Percentiles rank a stretch among this genome's conserved stretches.
phyloP scores from a whole-genome alignment of 139 green algal genomes.

The Volvox reticuliferus region DNA sequence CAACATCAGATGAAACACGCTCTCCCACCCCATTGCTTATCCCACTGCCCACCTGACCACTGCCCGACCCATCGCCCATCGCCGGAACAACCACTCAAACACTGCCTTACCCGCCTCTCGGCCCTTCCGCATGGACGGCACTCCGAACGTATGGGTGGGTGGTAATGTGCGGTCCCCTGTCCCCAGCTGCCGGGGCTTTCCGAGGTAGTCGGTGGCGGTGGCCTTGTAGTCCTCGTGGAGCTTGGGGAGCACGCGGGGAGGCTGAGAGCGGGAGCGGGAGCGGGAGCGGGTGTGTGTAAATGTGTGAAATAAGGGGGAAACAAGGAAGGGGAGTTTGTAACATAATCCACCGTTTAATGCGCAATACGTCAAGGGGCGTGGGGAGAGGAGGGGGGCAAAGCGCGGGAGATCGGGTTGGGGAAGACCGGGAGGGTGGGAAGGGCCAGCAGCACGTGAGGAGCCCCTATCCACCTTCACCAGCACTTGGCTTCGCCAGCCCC shows the following conservation, averaged over 20 bases:
- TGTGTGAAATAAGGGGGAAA: no score
- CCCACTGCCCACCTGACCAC: not conserved
- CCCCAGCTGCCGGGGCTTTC: conserved; percentile 63
- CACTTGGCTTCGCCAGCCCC: no score
- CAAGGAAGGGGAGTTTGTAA: no score
- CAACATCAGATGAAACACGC: no score
- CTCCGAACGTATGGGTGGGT: conserved; percentile 69
- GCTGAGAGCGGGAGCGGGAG: conserved; percentile 26
- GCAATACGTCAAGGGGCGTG: no score
- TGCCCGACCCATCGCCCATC: not conserved
- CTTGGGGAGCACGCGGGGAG: conserved; percentile 55
- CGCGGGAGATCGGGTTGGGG: no score
- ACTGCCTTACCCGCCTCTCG: conserved; percentile 17
- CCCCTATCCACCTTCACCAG: no score
- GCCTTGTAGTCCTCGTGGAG: conserved; percentile 71
- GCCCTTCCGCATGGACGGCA: conserved; percentile 57
- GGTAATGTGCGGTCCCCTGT: conserved; percentile 50
- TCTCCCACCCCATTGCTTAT: conserved; percentile 42
- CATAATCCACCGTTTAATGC: no score
- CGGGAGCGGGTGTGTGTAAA: not conserved
- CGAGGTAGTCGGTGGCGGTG: conserved; percentile 66
- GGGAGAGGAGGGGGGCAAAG: no score
- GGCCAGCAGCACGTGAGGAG: no score
- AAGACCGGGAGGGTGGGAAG: no score
- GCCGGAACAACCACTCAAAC: not conserved